Conservation (phyloP, 2,329 filamentous ascomycete genomes). For the Fusarium sp. region DNA sequence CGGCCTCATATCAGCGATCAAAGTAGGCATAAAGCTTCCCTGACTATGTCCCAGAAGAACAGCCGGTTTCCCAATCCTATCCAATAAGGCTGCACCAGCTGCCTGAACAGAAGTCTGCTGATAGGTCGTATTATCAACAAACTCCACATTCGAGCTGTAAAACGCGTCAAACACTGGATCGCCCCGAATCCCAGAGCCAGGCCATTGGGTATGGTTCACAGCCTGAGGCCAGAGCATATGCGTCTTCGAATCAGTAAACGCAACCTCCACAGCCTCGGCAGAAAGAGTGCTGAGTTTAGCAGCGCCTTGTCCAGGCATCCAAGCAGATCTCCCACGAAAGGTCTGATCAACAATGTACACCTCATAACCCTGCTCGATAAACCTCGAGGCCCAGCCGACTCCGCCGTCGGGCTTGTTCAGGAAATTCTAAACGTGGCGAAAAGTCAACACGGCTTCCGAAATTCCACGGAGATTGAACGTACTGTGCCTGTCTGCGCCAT, state of each 20-base stretch:
- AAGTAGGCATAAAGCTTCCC: conserved; percentile 53
- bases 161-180: conserved; percentile 37
- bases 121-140: conserved; percentile 33
- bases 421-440: conserved; percentile 30
- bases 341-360: conserved; percentile 41
- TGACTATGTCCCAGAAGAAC: conserved; percentile 58
- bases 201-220: conserved; percentile 40
- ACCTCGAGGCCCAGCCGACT: conserved; percentile 37
- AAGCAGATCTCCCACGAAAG: conserved; percentile 35
- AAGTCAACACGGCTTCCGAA: neutral
- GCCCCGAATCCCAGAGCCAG: conserved; percentile 24
- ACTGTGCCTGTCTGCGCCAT: conserved; percentile 39
- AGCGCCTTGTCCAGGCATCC: conserved; percentile 15
- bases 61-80: conserved; percentile 54
- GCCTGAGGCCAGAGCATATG: conserved; percentile 40
- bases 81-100: conserved; percentile 53
- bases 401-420: conserved; percentile 40
- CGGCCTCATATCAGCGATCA: conserved; percentile 48
- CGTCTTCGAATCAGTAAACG: conserved; percentile 28
- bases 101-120: conserved; percentile 32
- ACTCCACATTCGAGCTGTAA: conserved; percentile 41
- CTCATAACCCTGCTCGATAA: conserved; percentile 39
- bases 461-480: neutral
- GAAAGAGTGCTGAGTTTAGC: conserved; percentile 28
- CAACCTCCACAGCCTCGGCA: conserved; percentile 31